phyloP scores from a whole-genome alignment of 148 eudicot genomes.

The Arbutus unedo region DNA sequence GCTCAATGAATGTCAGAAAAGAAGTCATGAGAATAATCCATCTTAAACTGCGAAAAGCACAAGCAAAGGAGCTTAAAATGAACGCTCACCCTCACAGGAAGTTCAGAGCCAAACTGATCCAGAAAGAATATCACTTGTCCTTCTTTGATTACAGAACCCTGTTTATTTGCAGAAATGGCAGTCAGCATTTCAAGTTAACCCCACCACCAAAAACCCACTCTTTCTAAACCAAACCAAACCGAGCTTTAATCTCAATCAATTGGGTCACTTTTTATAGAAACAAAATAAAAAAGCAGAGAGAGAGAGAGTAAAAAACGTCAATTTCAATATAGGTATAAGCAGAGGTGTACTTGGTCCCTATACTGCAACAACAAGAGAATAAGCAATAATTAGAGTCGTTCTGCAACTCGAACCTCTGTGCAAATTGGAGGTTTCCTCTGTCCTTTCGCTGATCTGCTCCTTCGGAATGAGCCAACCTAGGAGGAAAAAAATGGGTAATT shows the following conservation, averaged over 20 bases:
- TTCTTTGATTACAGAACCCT: slow-evolving; percentile 87
- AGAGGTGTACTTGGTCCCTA: not conserved
- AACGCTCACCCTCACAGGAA: slow-evolving; percentile 72
- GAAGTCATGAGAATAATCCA: slow-evolving; percentile 10
- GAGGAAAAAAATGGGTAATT: not conserved
- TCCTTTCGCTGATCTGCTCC: slow-evolving; percentile 68
- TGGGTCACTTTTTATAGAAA: too few relatives aligned
- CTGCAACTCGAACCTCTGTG: slow-evolving; percentile 53
- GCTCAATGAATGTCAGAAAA: slow-evolving; percentile 24
- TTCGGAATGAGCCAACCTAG: slow-evolving; percentile 85
- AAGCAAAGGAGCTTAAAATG: slow-evolving; percentile 10
- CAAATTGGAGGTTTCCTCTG: slow-evolving; percentile 69
- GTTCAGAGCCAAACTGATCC: slow-evolving; percentile 81
- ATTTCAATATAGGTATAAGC: not conserved
- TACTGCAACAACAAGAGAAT: slow-evolving; percentile 5
- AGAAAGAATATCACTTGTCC: slow-evolving; percentile 80
- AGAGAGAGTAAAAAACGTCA: not conserved
- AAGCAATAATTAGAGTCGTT: not conserved
- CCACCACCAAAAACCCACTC: too few relatives aligned
- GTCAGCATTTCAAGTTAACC: not conserved
- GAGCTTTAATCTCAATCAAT: too few relatives aligned
- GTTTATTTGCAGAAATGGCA: slow-evolving; percentile 12
- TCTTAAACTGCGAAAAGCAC: not conserved
- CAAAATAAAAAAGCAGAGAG: too few relatives aligned
- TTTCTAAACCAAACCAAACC: too few relatives aligned